Evolutionary conservation across 1,139 yeast species (phyloP).

Genomic region (Pichia sp.): DNA sequence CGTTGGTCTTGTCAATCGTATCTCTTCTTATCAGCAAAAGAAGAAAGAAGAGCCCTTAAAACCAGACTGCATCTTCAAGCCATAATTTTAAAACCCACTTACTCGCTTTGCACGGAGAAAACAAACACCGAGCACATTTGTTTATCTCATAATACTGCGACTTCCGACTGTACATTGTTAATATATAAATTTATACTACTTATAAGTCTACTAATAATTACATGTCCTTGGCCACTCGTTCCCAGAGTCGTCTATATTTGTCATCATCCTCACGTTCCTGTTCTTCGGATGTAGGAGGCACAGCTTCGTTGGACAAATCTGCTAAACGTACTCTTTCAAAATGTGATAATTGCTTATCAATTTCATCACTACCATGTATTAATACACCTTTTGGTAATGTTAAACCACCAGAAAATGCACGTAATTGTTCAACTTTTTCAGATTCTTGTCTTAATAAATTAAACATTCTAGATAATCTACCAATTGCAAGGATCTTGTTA

Average conservation of each 20-base stretch:
- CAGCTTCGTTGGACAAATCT: conserved; percentile 76
- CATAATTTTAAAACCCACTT: too few species aligned
- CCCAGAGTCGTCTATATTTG: conserved; percentile 14
- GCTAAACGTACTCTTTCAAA: conserved; percentile 84
- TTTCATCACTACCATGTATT: conserved; percentile 69
- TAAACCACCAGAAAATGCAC: conserved; percentile 62
- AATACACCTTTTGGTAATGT: conserved; percentile 79
- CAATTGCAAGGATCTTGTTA: conserved; percentile 90
- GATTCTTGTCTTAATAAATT: conserved; percentile 84
- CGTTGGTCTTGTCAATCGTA: too few species aligned
- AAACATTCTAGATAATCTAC: conserved; percentile 90
- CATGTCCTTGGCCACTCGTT: conserved; percentile 10
- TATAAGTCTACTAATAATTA: too few species aligned
- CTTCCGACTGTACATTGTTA: too few species aligned
- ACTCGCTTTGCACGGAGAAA: too few species aligned
- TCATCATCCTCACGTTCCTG: conserved; percentile 12
- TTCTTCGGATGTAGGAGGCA: conserved; percentile 48
- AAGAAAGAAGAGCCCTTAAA: too few species aligned
- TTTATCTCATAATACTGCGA: too few species aligned
- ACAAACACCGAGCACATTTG: too few species aligned
- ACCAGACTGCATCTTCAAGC: too few species aligned
- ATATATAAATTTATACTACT: too few species aligned
- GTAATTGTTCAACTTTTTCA: conserved; percentile 62
- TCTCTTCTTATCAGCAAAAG: too few species aligned
- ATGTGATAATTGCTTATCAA: conserved; percentile 59